phyloP scores from a whole-genome alignment of 2,329 filamentous ascomycete genomes.

The Paracorniculantispora psalliotae region DNA sequence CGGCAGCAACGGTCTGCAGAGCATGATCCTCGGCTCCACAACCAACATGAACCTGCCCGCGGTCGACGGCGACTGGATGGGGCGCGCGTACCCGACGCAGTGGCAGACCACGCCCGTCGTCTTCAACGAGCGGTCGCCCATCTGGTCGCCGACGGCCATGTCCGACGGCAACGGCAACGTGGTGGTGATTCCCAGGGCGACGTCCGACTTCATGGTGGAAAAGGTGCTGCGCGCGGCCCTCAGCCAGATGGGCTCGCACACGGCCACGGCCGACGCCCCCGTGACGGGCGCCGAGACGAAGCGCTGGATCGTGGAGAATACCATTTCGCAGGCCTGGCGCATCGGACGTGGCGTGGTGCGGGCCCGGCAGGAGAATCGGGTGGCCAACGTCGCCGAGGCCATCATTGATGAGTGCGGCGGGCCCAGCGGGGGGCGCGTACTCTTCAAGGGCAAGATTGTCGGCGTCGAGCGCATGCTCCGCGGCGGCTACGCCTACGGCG shows the following conservation, averaged over 20 bases:
- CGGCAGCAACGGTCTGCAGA: conserved; percentile 59
- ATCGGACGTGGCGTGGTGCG: conserved; percentile 56
- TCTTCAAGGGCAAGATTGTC: conserved; percentile 62
- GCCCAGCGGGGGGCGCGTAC: conserved; percentile 43
- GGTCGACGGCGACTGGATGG: conserved; percentile 55
- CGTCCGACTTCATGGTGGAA: conserved; percentile 44
- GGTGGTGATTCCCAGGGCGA: conserved; percentile 43
- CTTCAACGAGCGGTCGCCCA: conserved; percentile 42
- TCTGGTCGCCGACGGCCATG: conserved; percentile 43
- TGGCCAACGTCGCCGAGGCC: conserved; percentile 50
- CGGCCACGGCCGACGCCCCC: conserved; percentile 44
- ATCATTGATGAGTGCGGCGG: conserved; percentile 57
- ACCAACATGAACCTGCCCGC: conserved; percentile 46
- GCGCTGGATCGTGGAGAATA: conserved; percentile 48
- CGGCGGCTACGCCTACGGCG: conserved; percentile 56
- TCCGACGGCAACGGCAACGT: conserved; percentile 49
- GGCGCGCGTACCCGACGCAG: conserved; percentile 48
- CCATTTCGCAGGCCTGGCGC: conserved; percentile 49
- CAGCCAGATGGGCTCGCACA: conserved; percentile 51
- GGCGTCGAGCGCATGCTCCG: conserved; percentile 52
- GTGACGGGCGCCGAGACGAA: conserved; percentile 45
- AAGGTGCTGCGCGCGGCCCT: conserved; percentile 45
- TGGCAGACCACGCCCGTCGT: conserved; percentile 52
- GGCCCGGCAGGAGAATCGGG: conserved; percentile 43
- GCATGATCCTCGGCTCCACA: conserved; percentile 51